Conservation (phyloP, 768 basidiomycete genomes). For the Xanthoconium purpureum region DNA sequence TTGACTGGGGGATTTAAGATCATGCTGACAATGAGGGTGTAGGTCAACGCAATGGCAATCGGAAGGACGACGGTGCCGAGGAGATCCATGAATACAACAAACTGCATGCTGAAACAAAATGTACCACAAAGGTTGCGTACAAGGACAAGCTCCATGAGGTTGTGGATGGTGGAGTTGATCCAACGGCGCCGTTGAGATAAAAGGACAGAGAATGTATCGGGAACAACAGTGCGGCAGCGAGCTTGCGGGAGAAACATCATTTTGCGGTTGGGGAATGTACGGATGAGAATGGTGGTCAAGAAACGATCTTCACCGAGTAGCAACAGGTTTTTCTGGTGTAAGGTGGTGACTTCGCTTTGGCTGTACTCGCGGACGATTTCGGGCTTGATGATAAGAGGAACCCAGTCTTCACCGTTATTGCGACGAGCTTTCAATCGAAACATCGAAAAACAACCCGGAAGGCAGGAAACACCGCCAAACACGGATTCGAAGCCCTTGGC, state of each 20-base stretch:
- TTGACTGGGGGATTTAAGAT: slow-evolving; percentile 74
- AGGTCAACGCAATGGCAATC: slow-evolving; percentile 89
- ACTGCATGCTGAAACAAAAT: slow-evolving; percentile 99
- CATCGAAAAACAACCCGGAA: slow-evolving; percentile 99
- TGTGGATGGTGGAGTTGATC: slow-evolving; percentile 99
- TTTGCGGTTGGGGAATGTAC: slow-evolving; percentile 97
- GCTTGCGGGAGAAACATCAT: slow-evolving; percentile 99
- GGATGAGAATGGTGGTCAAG: slow-evolving; percentile 91
- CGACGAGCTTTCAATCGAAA: slow-evolving; percentile 95
- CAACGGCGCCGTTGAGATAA: slow-evolving; percentile 96
- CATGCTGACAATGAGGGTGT: slow-evolving; percentile 80
- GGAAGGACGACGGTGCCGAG: slow-evolving; percentile 90
- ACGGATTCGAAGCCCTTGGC: slow-evolving; percentile 99
- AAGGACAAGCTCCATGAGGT: slow-evolving; percentile 97
- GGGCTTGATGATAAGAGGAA: slow-evolving; percentile 94
- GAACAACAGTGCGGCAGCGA: slow-evolving; percentile 90
- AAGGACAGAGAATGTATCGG: slow-evolving; percentile 89
- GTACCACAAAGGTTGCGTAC: slow-evolving; percentile 97
- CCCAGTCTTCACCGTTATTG: slow-evolving; percentile 88
- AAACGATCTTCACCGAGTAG: slow-evolving; percentile 98
- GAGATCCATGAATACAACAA: slow-evolving; percentile 97
- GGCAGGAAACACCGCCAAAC: slow-evolving; percentile 98
- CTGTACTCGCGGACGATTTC: slow-evolving; percentile 98
- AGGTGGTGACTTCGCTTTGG: slow-evolving; percentile 86
- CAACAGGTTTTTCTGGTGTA: slow-evolving; percentile 97